phyloP scores from a whole-genome alignment of 305 asterid genomes.

The Solanum chacoense region DNA sequence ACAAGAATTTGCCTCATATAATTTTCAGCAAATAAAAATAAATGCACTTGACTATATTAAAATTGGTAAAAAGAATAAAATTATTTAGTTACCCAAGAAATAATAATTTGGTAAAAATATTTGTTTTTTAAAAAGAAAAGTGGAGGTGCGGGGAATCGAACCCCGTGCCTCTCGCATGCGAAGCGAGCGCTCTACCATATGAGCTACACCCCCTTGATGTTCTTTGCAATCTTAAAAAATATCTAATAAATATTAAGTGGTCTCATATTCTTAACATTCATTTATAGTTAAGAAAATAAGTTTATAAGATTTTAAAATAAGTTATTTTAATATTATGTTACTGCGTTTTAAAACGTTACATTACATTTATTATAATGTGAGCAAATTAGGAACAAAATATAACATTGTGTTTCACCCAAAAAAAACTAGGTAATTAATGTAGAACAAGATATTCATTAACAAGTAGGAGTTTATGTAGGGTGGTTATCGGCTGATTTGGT shows the following conservation, averaged over 20 bases:
- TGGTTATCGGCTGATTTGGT: background rate
- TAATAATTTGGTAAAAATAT: background rate
- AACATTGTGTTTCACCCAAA: background rate
- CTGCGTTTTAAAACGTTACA: background rate
- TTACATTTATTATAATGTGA: background rate
- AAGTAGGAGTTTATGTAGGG: background rate
- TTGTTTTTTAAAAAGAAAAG: too few relatives aligned
- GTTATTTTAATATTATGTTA: background rate
- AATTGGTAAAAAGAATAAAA: background rate
- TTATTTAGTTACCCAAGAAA: background rate
- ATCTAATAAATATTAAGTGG: background rate
- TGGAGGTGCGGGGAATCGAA: constrained; percentile 94
- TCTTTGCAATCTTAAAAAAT: background rate
- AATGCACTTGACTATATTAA: background rate
- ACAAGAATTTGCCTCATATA: background rate
- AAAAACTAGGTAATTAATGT: background rate
- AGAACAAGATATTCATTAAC: too few relatives aligned
- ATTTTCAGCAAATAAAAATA: background rate
- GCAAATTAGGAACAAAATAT: too few relatives aligned
- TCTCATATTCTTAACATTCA: background rate
- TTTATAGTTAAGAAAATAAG: background rate
- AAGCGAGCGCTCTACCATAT: constrained; percentile 94
- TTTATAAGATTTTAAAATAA: too few relatives aligned
- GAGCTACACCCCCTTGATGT: constrained; percentile 60
- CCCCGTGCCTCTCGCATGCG: constrained; percentile 98